phyloP scores from a whole-genome alignment of 202 grass and related monocot species.

The Schoenoplectus triqueter region DNA sequence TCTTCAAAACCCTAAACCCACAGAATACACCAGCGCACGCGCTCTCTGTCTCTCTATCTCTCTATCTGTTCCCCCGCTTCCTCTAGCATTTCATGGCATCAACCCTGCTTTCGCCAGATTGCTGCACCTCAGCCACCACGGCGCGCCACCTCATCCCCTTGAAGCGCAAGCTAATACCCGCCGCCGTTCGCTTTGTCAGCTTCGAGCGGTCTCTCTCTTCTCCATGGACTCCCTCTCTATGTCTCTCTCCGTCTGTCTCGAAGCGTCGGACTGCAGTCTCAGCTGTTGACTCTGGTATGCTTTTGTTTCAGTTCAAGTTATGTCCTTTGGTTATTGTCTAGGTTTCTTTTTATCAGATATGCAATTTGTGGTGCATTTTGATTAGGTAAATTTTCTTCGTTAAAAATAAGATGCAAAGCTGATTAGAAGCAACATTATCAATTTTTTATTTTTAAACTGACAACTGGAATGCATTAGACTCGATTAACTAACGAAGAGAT shows the following conservation, averaged over 20 bases:
- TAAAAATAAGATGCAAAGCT: background rate
- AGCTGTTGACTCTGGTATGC: conserved; percentile 12
- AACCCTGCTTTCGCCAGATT: conserved; percentile 22
- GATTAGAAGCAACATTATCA: background rate
- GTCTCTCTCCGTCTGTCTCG: conserved; percentile 13
- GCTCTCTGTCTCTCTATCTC: too few species aligned
- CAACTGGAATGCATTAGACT: background rate
- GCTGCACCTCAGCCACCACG: conserved; percentile 32
- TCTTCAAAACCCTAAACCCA: too few species aligned
- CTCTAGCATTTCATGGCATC: conserved; percentile 31
- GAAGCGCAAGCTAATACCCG: conserved; percentile 20
- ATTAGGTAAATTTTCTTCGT: background rate
- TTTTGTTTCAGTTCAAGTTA: conserved; percentile 4
- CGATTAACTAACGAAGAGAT: background rate
- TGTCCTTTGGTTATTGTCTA: background rate
- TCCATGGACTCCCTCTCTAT: conserved; percentile 18
- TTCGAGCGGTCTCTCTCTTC: background rate
- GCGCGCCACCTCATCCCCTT: conserved; percentile 30
- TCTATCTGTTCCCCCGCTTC: background rate
- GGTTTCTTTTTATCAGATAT: background rate
- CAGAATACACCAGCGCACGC: background rate
- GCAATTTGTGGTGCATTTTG: background rate
- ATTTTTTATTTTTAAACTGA: background rate
- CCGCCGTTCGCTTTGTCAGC: conserved; percentile 2
- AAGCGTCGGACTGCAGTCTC: conserved; percentile 26